Conservation (phyloP, 129 eudicot species). For the Arctium minus region DNA sequence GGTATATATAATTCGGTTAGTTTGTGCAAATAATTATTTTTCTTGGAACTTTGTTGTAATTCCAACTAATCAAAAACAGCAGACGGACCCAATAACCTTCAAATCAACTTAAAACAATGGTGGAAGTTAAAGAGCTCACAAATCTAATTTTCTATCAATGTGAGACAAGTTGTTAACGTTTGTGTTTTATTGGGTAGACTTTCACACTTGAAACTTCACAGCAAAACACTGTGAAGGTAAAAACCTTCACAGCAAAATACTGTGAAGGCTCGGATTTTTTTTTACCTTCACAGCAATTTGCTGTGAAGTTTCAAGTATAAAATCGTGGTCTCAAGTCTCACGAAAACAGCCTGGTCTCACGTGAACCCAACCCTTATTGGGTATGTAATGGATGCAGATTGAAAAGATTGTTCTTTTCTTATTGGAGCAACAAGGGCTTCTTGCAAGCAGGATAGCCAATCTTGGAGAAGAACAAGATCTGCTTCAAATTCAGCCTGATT, state of each 20-base stretch:
- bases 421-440: slow-evolving; percentile 90
- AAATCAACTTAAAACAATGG: neutral
- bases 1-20: slow-evolving; percentile 32
- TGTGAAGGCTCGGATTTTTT: too few relatives aligned
- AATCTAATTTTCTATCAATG: neutral
- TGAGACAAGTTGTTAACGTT: neutral
- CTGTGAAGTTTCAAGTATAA: too few relatives aligned
- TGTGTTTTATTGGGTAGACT: neutral
- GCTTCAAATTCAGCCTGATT: slow-evolving; percentile 55
- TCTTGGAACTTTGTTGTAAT: neutral
- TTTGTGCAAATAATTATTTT: neutral
- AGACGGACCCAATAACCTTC: neutral
- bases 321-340: too few relatives aligned
- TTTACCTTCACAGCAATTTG: too few relatives aligned
- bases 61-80: too few relatives aligned
- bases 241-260: too few relatives aligned
- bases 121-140: neutral
- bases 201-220: too few relatives aligned
- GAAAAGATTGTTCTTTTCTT: slow-evolving; percentile 85
- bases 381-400: slow-evolving; percentile 46
- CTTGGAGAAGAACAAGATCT: slow-evolving; percentile 60
- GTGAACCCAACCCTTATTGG: too few relatives aligned
- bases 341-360: too few relatives aligned
- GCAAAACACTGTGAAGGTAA: too few relatives aligned
- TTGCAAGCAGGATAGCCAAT: slow-evolving; percentile 62